A percentile compares a stretch with the other conserved stretches of the same genome.
Evolutionary conservation across 1,284 basidiomycete genomes (phyloP).

Genomic region (Ganoderma lucidum): DNA sequence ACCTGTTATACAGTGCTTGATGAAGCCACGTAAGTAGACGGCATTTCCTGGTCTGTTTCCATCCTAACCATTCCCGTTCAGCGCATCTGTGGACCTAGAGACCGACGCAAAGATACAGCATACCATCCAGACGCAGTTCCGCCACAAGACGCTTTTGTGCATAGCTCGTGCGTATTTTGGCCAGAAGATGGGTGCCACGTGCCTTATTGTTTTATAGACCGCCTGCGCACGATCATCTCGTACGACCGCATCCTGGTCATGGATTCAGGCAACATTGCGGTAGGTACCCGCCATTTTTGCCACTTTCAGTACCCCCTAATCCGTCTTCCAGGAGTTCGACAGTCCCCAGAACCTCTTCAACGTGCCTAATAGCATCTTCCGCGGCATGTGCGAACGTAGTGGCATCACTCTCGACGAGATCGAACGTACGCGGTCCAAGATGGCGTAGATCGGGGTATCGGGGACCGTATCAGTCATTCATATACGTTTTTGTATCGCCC

Average conservation of each 20-base stretch:
- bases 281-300: conserved; percentile 39
- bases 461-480: background rate
- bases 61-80: conserved; percentile 11
- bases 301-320: background rate
- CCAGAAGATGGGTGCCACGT: background rate
- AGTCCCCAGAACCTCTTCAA: conserved; percentile 69
- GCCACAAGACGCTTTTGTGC: conserved; percentile 41
- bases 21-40: conserved; percentile 40
- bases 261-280: conserved; percentile 73
- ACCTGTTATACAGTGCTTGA: conserved; percentile 35
- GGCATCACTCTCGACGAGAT: conserved; percentile 64
- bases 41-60: background rate
- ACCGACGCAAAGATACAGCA: conserved; percentile 69
- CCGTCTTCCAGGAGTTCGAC: conserved; percentile 69
- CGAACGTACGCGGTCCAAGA: conserved; percentile 39
- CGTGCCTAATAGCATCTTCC: conserved; percentile 63
- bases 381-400: conserved; percentile 70
- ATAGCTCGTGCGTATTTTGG: conserved; percentile 39
- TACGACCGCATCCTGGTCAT: conserved; percentile 83
- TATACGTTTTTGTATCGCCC: background rate
- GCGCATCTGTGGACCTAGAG: conserved; percentile 60
- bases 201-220: conserved; percentile 49
- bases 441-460: background rate
- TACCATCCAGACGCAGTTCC: conserved; percentile 60
- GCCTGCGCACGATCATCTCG: conserved; percentile 80